Evolutionary conservation across 352 stramenopile genomes (phyloP).

Genomic region (Phytopythium boreale): DNA sequence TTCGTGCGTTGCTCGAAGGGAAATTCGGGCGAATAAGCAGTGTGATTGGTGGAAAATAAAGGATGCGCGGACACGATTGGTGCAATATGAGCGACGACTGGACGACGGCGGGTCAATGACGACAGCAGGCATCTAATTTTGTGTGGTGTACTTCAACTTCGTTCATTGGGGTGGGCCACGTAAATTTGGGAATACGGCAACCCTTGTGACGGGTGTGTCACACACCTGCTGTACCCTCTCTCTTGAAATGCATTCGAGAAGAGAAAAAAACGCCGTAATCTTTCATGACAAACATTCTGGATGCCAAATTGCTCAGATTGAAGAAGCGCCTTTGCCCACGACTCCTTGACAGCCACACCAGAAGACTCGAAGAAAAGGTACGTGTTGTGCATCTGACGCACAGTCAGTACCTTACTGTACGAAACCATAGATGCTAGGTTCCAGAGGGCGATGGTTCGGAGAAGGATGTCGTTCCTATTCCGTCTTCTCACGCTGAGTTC

Average conservation of each 20-base stretch:
- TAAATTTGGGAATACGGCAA: background rate
- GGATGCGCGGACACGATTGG: background rate
- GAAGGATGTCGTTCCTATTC: too few relatives aligned
- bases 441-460: too few relatives aligned
- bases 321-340: background rate
- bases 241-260: background rate
- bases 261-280: too few relatives aligned
- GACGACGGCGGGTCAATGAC: background rate
- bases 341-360: too few relatives aligned
- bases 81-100: background rate
- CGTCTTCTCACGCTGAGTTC: too few relatives aligned
- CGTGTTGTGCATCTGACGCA: background rate
- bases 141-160: background rate
- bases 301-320: too few relatives aligned
- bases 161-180: background rate
- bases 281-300: too few relatives aligned
- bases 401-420: too few relatives aligned
- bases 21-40: background rate
- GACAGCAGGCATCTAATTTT: background rate
- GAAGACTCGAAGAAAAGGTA: too few relatives aligned
- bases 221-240: background rate
- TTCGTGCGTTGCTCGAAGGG: background rate
- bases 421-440: too few relatives aligned
- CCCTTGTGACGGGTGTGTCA: background rate
- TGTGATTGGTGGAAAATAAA: conserved; percentile 1